Evolutionary conservation across 2,329 filamentous ascomycete genomes (phyloP).

Genomic region (Helotiales sp.): DNA sequence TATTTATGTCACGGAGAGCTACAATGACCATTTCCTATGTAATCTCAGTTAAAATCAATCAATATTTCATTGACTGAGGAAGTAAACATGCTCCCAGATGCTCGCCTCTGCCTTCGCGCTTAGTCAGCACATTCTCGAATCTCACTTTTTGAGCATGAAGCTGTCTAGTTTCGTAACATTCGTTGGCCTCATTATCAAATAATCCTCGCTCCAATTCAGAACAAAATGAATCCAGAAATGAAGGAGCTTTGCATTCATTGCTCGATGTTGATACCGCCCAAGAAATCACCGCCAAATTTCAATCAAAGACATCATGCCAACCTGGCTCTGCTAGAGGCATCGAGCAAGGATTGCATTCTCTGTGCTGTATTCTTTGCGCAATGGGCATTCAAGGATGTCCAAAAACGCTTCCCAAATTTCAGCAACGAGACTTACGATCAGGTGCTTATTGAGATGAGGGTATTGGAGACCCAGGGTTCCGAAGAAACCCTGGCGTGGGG

Average conservation of each 20-base stretch:
- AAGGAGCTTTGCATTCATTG: background rate
- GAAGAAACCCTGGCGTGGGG: background rate
- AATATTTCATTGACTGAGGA: too few species aligned
- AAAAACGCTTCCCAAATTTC: background rate
- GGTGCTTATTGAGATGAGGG: background rate
- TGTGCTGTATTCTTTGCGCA: background rate
- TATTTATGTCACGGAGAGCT: too few species aligned
- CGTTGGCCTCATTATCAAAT: too few species aligned
- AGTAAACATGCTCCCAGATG: too few species aligned
- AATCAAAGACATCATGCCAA: background rate
- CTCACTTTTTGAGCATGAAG: too few species aligned
- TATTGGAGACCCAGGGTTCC: background rate
- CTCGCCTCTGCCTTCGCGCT: too few species aligned
- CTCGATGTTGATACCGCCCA: background rate
- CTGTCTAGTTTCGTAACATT: too few species aligned
- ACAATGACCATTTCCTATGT: too few species aligned
- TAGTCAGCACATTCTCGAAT: too few species aligned
- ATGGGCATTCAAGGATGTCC: background rate
- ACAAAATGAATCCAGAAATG: background rate
- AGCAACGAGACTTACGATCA: background rate
- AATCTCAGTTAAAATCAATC: too few species aligned
- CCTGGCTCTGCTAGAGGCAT: background rate
- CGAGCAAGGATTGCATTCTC: background rate
- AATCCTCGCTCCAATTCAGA: too few species aligned
- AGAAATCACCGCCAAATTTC: background rate